Evolutionary conservation across 148 eudicot genomes (phyloP), one percentile per base, ranked within the genome.

Genomic region (Rhododendron molle): DNA sequence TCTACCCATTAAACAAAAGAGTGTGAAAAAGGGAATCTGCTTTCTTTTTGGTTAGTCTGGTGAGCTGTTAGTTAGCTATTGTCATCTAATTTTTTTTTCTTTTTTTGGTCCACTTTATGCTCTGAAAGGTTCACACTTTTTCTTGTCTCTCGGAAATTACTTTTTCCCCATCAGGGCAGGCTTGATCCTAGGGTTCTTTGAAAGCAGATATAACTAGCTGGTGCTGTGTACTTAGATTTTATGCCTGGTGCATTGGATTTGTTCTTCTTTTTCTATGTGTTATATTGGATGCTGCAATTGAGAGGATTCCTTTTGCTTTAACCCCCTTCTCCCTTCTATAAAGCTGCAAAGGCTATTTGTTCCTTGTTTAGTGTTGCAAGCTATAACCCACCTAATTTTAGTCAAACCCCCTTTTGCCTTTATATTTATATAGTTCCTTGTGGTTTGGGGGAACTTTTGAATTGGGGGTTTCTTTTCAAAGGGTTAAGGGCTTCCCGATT

Each of bases 361-460:
- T 91, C 94, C 98, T 95, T 94, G 96, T 94, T 91, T 88, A 89
- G 94, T 90, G 88, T 88, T 93, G 94, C 96, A 94, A 95, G 96
- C 91, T 88, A 91, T 90, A 71, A 86, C 88, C 89, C 84, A 86
- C 72, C 89, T 86, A 84, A 82, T 87, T 91, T 94, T 91, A 92
- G 97, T 92, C 94, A 95, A 94, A 90, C 90, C 86, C 90, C 85
- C 90, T 89, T 91, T 83, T 43, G 80, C 88, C 89, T 88, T 89
- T 90, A 84, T 77, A 80, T 87, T 10, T 83, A 78, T 89, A 85
- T 65, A 87, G 84, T 87, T 85, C 40, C 86, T 77, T 85, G 83
- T 85, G 85, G 87, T 86, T 88, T 85, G 85, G 69, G 85, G 90
- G 71, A 52, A 58, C 86, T 86, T 87, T 85, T 88, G 90, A 90